These are phyloP conservation scores for Blakeslea trispora DNA, from an alignment of 371 early-diverging fungal species.

Conservation along the genomic window DNA sequence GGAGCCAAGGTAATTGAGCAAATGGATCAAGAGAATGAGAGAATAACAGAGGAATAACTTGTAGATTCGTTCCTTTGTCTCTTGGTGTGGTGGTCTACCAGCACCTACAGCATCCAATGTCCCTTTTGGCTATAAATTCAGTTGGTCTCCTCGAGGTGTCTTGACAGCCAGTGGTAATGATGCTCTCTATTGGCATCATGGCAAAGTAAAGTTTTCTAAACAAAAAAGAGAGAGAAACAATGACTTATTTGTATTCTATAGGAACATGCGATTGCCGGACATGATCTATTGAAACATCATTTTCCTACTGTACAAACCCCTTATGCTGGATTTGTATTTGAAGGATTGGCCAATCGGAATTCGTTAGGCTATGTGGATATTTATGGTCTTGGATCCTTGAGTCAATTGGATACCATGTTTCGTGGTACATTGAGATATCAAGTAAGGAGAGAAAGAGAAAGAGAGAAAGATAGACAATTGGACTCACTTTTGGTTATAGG, in stretches of 20 bases:
- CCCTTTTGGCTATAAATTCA: conserved; percentile 91
- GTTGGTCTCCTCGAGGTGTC: conserved; percentile 88
- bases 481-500: conserved; percentile 29
- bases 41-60: no score
- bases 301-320: conserved; percentile 65
- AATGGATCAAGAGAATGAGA: no score
- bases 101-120: conserved; percentile 87
- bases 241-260: not conserved
- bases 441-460: conserved; percentile 28
- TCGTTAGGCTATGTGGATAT: conserved; percentile 67
- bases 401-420: conserved; percentile 80
- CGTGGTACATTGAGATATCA: conserved; percentile 85
- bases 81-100: conserved; percentile 92
- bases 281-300: conserved; percentile 69
- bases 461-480: not conserved
- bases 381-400: conserved; percentile 66
- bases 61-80: conserved; percentile 76
- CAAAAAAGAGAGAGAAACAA: conserved; percentile 4
- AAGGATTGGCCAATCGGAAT: conserved; percentile 87
- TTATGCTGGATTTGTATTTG: conserved; percentile 83
- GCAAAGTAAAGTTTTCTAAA: conserved; percentile 56
- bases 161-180: conserved; percentile 82
- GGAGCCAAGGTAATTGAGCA: conserved; percentile 45
- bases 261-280: conserved; percentile 64
- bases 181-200: conserved; percentile 77